These are phyloP conservation scores for Rhodofomes roseus DNA, from an alignment of 1,284 basidiomycete species.

Conservation along the genomic window DNA sequence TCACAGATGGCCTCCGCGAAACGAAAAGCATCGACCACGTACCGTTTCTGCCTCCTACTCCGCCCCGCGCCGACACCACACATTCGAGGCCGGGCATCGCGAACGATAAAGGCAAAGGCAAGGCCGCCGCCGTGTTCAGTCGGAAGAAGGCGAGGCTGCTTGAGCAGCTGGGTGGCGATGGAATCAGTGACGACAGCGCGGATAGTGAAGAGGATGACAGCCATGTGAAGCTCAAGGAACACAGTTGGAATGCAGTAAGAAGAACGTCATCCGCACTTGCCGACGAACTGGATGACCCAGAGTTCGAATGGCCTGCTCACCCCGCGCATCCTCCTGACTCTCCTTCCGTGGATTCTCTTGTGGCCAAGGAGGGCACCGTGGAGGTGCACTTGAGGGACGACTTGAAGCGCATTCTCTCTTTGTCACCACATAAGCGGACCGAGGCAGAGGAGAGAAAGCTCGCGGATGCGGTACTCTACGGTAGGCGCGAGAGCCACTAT, in stretches of 20 bases:
- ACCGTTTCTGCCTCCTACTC: constrained; percentile 55
- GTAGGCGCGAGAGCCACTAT: constrained; percentile 51
- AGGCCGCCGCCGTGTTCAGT: constrained; percentile 20
- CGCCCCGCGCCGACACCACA: constrained; percentile 40
- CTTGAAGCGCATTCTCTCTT: constrained; percentile 56
- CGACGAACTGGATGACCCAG: constrained; percentile 12
- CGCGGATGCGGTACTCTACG: constrained; percentile 56
- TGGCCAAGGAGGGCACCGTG: constrained; percentile 31
- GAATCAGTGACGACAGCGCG: constrained; percentile 27
- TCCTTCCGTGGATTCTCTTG: constrained; percentile 8
- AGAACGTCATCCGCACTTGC: background rate
- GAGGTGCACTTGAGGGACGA: constrained; percentile 64
- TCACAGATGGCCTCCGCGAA: constrained; percentile 1
- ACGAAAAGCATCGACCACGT: constrained; percentile 12
- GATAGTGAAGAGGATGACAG: constrained; percentile 34
- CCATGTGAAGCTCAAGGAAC: constrained; percentile 30
- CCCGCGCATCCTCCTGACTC: constrained; percentile 12
- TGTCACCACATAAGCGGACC: constrained; percentile 40
- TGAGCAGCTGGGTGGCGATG: constrained; percentile 13
- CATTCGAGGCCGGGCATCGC: constrained; percentile 17
- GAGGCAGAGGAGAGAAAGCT: constrained; percentile 49
- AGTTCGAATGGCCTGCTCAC: constrained; percentile 27
- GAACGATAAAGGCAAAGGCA: constrained; percentile 40
- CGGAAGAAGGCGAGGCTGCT: constrained; percentile 40
- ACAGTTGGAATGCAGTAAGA: constrained; percentile 18